Percentiles rank a stretch among this genome's conserved stretches.
These are phyloP conservation scores for Citrus unshiu DNA, from an alignment of 345 rosid species.

Conservation along the genomic window DNA sequence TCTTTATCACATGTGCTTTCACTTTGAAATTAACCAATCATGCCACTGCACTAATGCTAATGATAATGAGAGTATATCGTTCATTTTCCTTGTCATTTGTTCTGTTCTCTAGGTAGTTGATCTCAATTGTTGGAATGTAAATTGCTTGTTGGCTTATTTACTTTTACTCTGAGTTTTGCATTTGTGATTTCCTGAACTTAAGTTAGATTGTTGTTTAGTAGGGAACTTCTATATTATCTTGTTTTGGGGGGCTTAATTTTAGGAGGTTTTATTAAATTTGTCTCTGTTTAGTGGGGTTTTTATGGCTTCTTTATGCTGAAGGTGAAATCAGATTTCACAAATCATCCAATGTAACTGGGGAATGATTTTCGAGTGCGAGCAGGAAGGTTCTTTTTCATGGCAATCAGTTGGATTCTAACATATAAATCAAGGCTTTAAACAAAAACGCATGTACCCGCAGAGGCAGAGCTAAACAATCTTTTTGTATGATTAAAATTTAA, in stretches of 20 bases:
- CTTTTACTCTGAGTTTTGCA: neutral
- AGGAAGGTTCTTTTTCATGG: neutral
- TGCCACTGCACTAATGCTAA: too few relatives aligned
- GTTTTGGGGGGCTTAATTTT: too few relatives aligned
- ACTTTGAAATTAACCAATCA: too few relatives aligned
- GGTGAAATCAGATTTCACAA: neutral
- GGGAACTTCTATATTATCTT: too few relatives aligned
- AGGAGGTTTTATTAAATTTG: too few relatives aligned
- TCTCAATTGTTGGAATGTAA: neutral
- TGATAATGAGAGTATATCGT: neutral
- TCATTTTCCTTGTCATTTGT: neutral
- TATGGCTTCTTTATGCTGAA: neutral
- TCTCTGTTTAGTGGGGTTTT: too few relatives aligned
- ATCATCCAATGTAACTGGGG: neutral
- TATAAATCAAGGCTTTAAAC: neutral
- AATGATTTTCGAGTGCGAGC: neutral
- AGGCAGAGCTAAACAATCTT: too few relatives aligned
- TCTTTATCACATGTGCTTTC: too few relatives aligned
- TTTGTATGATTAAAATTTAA: too few relatives aligned
- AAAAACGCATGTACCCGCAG: neutral
- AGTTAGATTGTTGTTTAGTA: too few relatives aligned
- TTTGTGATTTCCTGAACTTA: neutral
- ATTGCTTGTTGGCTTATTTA: too few relatives aligned
- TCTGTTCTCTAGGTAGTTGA: neutral
- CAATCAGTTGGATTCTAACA: neutral